Base-by-base conservation (phyloP, 2,329 filamentous ascomycete genomes). In the Penicillium psychrosexuale region DNA sequence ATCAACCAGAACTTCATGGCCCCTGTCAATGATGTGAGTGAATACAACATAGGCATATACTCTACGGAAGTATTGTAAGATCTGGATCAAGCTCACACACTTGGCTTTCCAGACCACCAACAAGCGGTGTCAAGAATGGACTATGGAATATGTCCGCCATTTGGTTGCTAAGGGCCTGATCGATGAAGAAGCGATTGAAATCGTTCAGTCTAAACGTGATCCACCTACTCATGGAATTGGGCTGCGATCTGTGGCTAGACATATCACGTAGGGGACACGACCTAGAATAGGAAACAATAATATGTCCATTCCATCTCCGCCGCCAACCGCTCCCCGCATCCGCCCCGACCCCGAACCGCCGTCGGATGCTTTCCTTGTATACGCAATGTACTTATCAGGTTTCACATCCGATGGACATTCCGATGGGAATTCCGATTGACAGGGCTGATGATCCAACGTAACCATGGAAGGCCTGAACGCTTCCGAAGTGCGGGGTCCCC, bases 51-150 rank as follows among this genome's bases (percentile, higher is more conserved):
- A 17, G 28, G 3, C 8, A 30, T 24, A 17, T 9, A 34, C 22
- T 31, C 13, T 45, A 9, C 8, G 2, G 13, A 9, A 7, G 5
- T 5, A 33, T 15, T 22, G 6, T 13, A 4, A 9, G 2, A 3
- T 22, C 7, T 13, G 13, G 12, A 33, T 22, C 7, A 34, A 8
- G 13, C 22, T 38, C 5, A 47, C 9, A 12, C 5, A 11, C 19
- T 22, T 13, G 17, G n/a, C 15, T 46, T 28, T 46, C 3, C 34
- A 71, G 69, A 65, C 56, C 1, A 67, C 61, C n/a, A 71, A 71
- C 45, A 69, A 56, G 50, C 60, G 66, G 46, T 71, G 68, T 42
- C 68, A 72, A 43, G 69, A 71, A 38, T 72, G 69, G 69, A 71
- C 67, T 0, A 66, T 70, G 64, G 69, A 71, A 27, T 72, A 62